A percentile compares a stretch with the other conserved stretches of the same genome.
Conservation (phyloP, 2,329 filamentous ascomycete species). For the Aspergillus aculeatus region DNA sequence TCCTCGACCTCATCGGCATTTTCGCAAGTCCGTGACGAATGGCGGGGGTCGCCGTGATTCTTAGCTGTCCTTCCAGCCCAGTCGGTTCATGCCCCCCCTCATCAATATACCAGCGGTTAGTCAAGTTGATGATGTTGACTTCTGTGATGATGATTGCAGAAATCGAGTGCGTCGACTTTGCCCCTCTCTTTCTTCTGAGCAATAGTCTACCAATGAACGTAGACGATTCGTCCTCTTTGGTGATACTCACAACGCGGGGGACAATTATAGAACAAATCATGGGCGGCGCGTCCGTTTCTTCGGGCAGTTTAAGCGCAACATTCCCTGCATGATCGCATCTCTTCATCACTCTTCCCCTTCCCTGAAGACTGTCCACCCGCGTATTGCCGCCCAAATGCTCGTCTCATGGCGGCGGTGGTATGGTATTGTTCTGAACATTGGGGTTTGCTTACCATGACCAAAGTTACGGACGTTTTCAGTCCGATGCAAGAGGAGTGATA, state of each 20-base stretch:
- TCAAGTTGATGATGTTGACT: neutral
- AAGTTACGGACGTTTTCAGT: neutral
- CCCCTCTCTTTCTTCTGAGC: neutral
- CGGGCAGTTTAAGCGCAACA: conserved; percentile 1
- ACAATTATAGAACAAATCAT: conserved; percentile 1
- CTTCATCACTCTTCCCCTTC: neutral
- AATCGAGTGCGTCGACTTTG: neutral
- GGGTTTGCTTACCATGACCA: neutral
- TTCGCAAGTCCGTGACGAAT: neutral
- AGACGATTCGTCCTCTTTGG: neutral
- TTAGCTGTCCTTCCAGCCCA: neutral
- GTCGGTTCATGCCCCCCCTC: neutral
- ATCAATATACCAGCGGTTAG: neutral
- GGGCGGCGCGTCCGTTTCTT: neutral
- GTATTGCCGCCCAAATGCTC: neutral
- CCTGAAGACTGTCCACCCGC: neutral
- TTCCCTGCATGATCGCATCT: conserved; percentile 1
- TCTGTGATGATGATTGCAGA: neutral
- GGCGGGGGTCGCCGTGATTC: neutral
- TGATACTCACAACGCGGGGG: neutral
- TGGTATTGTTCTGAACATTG: neutral
- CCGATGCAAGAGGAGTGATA: neutral
- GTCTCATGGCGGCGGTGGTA: neutral
- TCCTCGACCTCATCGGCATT: neutral
- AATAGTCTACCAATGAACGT: neutral